These are phyloP conservation scores for Taiozyma onychis DNA, from an alignment of 1,139 yeast species.

Conservation along the genomic window DNA sequence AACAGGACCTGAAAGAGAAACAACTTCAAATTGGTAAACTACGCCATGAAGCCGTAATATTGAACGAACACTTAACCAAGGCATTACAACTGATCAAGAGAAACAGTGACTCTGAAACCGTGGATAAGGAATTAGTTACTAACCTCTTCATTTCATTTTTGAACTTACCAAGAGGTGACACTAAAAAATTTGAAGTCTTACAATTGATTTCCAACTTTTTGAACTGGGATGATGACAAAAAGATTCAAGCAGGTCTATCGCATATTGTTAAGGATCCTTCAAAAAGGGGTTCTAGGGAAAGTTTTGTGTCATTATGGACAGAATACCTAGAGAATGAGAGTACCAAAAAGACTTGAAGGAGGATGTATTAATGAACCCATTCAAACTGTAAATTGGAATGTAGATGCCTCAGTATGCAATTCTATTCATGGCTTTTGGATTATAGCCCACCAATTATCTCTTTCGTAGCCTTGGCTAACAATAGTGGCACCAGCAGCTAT, in stretches of 20 bases:
- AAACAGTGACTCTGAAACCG: slow-evolving; percentile 64
- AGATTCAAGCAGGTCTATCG: slow-evolving; percentile 74
- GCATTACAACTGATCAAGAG: slow-evolving; percentile 79
- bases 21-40: slow-evolving; percentile 80
- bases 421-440: slow-evolving; percentile 27
- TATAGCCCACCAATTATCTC: slow-evolving; percentile 91
- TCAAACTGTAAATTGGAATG: not conserved
- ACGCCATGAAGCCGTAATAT: slow-evolving; percentile 91
- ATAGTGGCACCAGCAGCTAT: slow-evolving; percentile 60
- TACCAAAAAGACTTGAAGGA: not conserved
- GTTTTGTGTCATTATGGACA: slow-evolving; percentile 84
- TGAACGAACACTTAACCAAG: slow-evolving; percentile 90
- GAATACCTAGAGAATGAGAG: slow-evolving; percentile 82
- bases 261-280: slow-evolving; percentile 30
- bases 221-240: slow-evolving; percentile 84
- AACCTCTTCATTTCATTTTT: slow-evolving; percentile 81
- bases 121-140: slow-evolving; percentile 84
- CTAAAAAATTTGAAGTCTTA: slow-evolving; percentile 89
- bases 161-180: slow-evolving; percentile 85
- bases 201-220: slow-evolving; percentile 77
- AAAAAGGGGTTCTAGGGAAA: slow-evolving; percentile 42
- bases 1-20: slow-evolving; percentile 61
- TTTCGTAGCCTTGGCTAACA: slow-evolving; percentile 76
- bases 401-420: not conserved
- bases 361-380: not conserved